Conservation (phyloP, 2,329 filamentous ascomycete species). For the Coniochaeta hoffmannii region DNA sequence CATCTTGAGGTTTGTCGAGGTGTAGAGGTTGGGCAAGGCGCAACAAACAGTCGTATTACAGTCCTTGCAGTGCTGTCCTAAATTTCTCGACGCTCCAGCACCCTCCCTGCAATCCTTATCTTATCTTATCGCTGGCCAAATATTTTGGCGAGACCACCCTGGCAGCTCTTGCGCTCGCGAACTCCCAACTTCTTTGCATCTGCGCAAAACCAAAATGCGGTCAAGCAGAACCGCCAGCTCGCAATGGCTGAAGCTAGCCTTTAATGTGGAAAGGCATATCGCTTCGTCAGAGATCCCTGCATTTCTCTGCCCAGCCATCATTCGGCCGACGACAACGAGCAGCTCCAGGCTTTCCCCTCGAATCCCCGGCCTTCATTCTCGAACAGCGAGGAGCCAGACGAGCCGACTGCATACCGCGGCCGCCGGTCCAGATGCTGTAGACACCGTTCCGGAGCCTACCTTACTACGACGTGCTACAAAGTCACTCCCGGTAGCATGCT, state of each 20-base stretch:
- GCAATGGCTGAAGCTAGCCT: slow-evolving; percentile 15
- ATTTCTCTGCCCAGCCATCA: slow-evolving; percentile 16
- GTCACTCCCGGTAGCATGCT: slow-evolving; percentile 48
- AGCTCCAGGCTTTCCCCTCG: not conserved
- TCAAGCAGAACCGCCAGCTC: slow-evolving; percentile 11
- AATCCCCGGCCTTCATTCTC: not conserved
- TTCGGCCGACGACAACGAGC: not conserved
- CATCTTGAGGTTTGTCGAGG: slow-evolving; percentile 20
- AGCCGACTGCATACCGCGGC: not conserved
- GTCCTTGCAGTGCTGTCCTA: not conserved
- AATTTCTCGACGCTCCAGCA: not conserved
- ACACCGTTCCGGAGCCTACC: not conserved
- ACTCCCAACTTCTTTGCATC: not conserved
- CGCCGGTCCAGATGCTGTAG: not conserved
- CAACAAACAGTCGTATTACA: slow-evolving; percentile 7
- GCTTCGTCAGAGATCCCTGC: slow-evolving; percentile 13
- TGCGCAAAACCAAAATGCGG: slow-evolving; percentile 5
- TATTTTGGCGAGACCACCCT: not conserved
- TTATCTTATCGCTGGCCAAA: not conserved
- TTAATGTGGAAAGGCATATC: slow-evolving; percentile 12
- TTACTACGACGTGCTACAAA: slow-evolving; percentile 3
- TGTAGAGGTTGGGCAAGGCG: not conserved
- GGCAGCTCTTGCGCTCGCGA: not conserved
- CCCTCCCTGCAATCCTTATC: slow-evolving; percentile 2
- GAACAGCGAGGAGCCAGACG: not conserved